A percentile compares a stretch with the other conserved stretches of the same genome.
Evolutionary conservation across 2,329 filamentous ascomycete genomes (phyloP).

Genomic region (Triangularia verruculosa): DNA sequence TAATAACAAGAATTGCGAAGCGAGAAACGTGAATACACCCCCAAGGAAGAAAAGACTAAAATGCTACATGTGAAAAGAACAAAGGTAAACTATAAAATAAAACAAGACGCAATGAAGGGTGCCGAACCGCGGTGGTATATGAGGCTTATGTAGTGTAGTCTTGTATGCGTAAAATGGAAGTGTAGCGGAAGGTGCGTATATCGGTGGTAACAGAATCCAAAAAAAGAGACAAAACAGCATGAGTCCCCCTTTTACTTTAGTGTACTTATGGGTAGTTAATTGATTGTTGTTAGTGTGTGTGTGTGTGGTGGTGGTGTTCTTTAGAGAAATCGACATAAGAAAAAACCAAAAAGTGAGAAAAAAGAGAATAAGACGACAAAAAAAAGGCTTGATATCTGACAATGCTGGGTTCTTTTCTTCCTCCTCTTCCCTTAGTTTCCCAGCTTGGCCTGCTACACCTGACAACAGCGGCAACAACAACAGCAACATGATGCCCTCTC

Average conservation of each 20-base stretch:
- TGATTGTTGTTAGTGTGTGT: not conserved
- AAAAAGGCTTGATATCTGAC: conserved; percentile 10
- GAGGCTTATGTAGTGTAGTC: not conserved
- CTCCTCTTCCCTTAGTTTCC: not conserved
- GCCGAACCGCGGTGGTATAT: not conserved
- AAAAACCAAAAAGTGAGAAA: not conserved
- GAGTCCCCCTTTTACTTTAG: not conserved
- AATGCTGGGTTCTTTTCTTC: not conserved
- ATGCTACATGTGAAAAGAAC: not conserved
- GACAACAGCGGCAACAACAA: conserved; percentile 2
- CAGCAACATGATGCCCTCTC: not conserved
- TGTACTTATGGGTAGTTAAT: not conserved
- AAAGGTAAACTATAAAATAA: not conserved
- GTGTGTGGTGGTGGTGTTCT: not conserved
- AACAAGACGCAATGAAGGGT: not conserved
- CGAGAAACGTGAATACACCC: not conserved
- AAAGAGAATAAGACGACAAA: conserved; percentile 4
- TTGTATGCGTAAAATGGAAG: not conserved
- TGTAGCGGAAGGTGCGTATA: not conserved
- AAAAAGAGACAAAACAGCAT: not conserved
- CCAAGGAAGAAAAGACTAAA: not conserved
- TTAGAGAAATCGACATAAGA: conserved; percentile 5
- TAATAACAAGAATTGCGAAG: not conserved
- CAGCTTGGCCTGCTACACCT: not conserved
- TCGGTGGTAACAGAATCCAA: not conserved